A percentile compares a stretch with the other conserved stretches of the same genome.
These are phyloP conservation scores for Teratosphaeriaceae sp. DNA, from an alignment of 2,329 filamentous ascomycete species.

Conservation along the genomic window DNA sequence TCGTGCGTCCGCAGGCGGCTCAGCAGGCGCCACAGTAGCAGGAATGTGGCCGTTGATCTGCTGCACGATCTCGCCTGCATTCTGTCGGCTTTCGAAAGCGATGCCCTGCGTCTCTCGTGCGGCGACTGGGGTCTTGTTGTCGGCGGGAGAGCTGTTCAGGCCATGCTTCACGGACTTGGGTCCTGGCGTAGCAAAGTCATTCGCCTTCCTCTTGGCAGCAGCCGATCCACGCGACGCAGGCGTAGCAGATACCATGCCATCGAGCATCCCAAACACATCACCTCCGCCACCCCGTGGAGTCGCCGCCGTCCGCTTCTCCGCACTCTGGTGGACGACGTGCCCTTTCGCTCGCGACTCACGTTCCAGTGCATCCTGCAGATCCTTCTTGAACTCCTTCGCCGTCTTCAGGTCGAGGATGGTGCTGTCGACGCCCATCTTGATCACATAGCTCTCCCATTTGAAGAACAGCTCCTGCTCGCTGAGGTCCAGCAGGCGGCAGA, in stretches of 20 bases:
- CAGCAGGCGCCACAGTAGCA: conserved; percentile 40
- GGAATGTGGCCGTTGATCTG: conserved; percentile 70
- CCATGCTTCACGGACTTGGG: conserved; percentile 38
- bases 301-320: conserved; percentile 56
- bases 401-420: conserved; percentile 64
- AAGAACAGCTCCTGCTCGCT: conserved; percentile 83
- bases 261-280: conserved; percentile 67
- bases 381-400: conserved; percentile 74
- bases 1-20: conserved; percentile 64
- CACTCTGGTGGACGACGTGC: conserved; percentile 43
- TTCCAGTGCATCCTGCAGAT: conserved; percentile 77
- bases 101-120: conserved; percentile 29
- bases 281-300: conserved; percentile 52
- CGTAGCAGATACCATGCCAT: conserved; percentile 41
- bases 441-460: conserved; percentile 98
- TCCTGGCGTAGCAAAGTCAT: conserved; percentile 45
- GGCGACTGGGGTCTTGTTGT: conserved; percentile 29
- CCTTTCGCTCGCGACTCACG: conserved; percentile 63
- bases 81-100: conserved; percentile 65
- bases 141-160: conserved; percentile 43
- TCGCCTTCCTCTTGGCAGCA: conserved; percentile 41
- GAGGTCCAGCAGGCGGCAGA: conserved; percentile 76
- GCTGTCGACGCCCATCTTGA: conserved; percentile 84
- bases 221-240: conserved; percentile 35
- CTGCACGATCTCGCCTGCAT: conserved; percentile 76